Conservation (phyloP, 2,329 filamentous ascomycete genomes). For the Macrophomina pseudophaseolina region DNA sequence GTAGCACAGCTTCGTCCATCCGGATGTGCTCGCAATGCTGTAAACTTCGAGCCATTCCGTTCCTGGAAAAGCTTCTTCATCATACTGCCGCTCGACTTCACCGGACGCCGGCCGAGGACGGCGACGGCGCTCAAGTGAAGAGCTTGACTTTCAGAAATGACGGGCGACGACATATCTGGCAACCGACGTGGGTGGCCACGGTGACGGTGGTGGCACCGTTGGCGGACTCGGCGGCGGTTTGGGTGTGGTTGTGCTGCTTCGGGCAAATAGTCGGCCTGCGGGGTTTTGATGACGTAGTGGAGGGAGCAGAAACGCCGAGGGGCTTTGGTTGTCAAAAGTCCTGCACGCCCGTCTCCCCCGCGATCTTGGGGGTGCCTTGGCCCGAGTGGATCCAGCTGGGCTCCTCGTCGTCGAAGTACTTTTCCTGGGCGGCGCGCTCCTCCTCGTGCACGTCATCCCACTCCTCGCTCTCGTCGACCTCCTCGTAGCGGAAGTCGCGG, state of each 20-base stretch:
- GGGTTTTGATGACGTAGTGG: slow-evolving; percentile 2
- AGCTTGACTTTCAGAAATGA: slow-evolving; percentile 23
- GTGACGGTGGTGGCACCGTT: slow-evolving; percentile 21
- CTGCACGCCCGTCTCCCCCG: slow-evolving; percentile 55
- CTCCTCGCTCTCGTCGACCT: slow-evolving; percentile 73
- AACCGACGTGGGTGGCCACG: slow-evolving; percentile 24
- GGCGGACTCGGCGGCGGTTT: slow-evolving; percentile 4
- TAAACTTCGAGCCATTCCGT: background rate
- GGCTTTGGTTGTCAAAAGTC: slow-evolving; percentile 47
- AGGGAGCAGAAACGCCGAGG: background rate
- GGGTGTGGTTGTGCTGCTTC: slow-evolving; percentile 4
- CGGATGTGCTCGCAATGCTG: background rate
- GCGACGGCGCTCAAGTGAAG: slow-evolving; percentile 15
- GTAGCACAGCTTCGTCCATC: background rate
- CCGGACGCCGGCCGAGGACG: background rate
- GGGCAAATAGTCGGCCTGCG: slow-evolving; percentile 14
- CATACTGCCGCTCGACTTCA: background rate
- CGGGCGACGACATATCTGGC: slow-evolving; percentile 20
- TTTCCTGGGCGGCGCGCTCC: slow-evolving; percentile 69
- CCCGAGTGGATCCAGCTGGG: slow-evolving; percentile 64
- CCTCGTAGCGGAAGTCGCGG: slow-evolving; percentile 75
- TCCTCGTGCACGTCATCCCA: slow-evolving; percentile 69
- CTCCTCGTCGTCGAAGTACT: slow-evolving; percentile 81
- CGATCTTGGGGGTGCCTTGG: slow-evolving; percentile 38
- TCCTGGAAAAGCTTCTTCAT: background rate